Evolutionary conservation across 2,329 filamentous ascomycete genomes (phyloP).

Genomic region (Dactylellina haptotyla): DNA sequence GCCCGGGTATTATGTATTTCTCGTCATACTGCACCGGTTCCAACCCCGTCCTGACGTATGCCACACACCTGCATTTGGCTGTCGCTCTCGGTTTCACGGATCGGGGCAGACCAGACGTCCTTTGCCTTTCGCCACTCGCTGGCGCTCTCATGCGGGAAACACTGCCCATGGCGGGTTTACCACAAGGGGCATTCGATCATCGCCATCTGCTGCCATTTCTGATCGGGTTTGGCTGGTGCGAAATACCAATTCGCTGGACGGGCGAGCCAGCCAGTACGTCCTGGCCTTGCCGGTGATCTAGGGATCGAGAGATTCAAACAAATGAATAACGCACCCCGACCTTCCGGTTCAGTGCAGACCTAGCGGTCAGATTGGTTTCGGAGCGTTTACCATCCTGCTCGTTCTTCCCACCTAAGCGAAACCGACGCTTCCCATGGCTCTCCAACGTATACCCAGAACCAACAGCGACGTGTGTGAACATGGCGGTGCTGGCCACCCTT

Average conservation of each 20-base stretch:
- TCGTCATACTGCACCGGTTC: conserved; percentile 18
- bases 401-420: not conserved
- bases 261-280: too few species aligned
- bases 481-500: too few species aligned
- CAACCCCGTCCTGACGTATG: conserved; percentile 38
- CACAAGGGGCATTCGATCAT: conserved; percentile 5
- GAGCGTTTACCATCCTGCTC: not conserved
- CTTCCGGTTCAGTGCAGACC: not conserved
- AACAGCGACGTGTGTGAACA: not conserved
- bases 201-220: not conserved
- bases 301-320: not conserved
- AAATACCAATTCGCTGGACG: too few species aligned
- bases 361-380: too few species aligned
- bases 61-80: conserved; percentile 21
- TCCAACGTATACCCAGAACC: not conserved
- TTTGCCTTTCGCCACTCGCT: conserved; percentile 16
- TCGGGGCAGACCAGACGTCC: not conserved
- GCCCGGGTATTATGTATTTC: not conserved
- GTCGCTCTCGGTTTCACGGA: conserved; percentile 5
- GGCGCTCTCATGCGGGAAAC: conserved; percentile 8
- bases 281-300: too few species aligned
- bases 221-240: too few species aligned
- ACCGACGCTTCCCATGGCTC: not conserved
- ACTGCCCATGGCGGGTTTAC: not conserved
- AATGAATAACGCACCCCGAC: not conserved